These are phyloP conservation scores for Neonothopanus nambi DNA, from an alignment of 1,284 basidiomycete species.

Conservation along the genomic window DNA sequence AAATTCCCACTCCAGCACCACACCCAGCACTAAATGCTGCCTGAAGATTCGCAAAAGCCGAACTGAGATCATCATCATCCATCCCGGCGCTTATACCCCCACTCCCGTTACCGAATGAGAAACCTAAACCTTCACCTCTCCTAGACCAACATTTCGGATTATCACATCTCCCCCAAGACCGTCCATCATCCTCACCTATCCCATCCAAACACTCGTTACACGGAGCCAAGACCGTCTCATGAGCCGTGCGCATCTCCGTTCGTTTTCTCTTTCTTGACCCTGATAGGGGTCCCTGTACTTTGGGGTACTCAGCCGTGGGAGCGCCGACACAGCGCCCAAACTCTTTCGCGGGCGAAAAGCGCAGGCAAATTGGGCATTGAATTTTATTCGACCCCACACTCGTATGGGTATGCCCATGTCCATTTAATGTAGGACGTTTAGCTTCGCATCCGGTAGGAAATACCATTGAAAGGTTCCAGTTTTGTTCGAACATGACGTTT, in stretches of 20 bases:
- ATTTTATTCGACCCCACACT: background rate
- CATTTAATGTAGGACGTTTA: background rate
- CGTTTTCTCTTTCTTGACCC: slow-evolving; percentile 12
- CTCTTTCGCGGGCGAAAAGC: slow-evolving; percentile 1
- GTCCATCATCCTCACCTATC: slow-evolving; percentile 14
- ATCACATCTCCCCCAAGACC: slow-evolving; percentile 16
- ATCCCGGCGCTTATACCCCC: too few relatives aligned
- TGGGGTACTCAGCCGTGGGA: slow-evolving; percentile 9
- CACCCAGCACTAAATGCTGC: too few relatives aligned
- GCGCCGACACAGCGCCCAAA: slow-evolving; percentile 10
- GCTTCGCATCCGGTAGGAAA: background rate
- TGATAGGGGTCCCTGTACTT: background rate
- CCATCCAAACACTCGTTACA: slow-evolving; percentile 14
- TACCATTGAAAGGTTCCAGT: slow-evolving; percentile 1
- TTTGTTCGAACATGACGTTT: slow-evolving; percentile 5
- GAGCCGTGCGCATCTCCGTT: slow-evolving; percentile 8
- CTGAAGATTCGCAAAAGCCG: too few relatives aligned
- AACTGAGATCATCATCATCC: too few relatives aligned
- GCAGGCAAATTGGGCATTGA: slow-evolving; percentile 7
- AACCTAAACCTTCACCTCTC: background rate
- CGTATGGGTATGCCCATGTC: background rate
- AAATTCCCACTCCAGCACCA: too few relatives aligned
- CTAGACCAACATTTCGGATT: slow-evolving; percentile 15
- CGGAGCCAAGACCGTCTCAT: slow-evolving; percentile 6
- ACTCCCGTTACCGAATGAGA: too few relatives aligned